Evolutionary conservation across 2,329 filamentous ascomycete species (phyloP).

Genomic region (Aureobasidium mangrovei): DNA sequence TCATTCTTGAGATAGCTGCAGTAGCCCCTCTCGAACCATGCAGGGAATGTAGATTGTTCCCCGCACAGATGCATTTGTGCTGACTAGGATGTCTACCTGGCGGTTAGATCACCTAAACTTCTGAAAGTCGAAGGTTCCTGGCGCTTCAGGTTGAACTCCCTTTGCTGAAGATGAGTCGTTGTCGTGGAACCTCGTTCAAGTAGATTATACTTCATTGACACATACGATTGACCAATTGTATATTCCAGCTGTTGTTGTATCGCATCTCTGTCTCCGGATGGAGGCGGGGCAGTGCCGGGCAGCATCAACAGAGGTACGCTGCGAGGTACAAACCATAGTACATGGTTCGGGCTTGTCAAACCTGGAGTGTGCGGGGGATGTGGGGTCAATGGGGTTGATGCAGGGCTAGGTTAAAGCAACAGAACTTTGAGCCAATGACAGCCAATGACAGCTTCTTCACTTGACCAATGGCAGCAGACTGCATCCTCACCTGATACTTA

Average conservation of each 20-base stretch:
- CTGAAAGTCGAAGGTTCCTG: too few species aligned
- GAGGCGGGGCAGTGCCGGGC: too few species aligned
- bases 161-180: too few species aligned
- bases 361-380: background rate
- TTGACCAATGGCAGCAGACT: too few species aligned
- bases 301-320: too few species aligned
- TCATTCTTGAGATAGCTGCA: background rate
- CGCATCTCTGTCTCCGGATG: too few species aligned
- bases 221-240: too few species aligned
- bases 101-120: too few species aligned
- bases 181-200: too few species aligned
- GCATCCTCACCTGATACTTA: constrained; percentile 7
- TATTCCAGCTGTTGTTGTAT: too few species aligned
- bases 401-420: background rate
- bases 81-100: background rate
- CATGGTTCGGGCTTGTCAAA: background rate
- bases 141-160: too few species aligned
- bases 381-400: constrained; percentile 1
- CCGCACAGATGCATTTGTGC: background rate
- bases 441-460: background rate
- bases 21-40: background rate
- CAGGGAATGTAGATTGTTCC: background rate
- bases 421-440: background rate
- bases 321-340: background rate
- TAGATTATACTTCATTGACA: too few species aligned